Conservation (phyloP, 2,329 filamentous ascomycete species). For the Scedosporium apiospermum region DNA sequence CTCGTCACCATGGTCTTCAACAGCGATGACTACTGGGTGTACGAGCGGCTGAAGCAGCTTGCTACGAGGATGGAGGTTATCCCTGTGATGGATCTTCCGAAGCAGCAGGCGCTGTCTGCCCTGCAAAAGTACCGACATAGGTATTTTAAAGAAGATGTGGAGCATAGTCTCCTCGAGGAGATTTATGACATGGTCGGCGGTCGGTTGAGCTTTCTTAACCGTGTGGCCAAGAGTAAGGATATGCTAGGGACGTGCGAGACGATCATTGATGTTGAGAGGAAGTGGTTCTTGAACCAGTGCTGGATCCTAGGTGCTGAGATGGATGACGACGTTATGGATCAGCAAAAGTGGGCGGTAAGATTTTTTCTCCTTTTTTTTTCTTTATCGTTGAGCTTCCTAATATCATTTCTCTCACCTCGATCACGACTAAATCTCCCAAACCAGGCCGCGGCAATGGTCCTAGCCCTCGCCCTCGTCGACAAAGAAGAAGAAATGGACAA, state of each 20-base stretch:
- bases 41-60: slow-evolving; percentile 85
- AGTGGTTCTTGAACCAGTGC: slow-evolving; percentile 70
- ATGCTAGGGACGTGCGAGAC: slow-evolving; percentile 70
- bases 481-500: slow-evolving; percentile 57
- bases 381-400: neutral
- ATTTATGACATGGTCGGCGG: slow-evolving; percentile 85
- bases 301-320: slow-evolving; percentile 64
- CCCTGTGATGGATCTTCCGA: slow-evolving; percentile 73
- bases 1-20: slow-evolving; percentile 92
- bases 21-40: slow-evolving; percentile 97
- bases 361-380: neutral
- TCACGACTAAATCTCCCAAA: slow-evolving; percentile 3
- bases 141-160: slow-evolving; percentile 58
- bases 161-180: slow-evolving; percentile 51
- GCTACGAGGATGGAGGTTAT: slow-evolving; percentile 93
- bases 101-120: slow-evolving; percentile 65
- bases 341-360: slow-evolving; percentile 87
- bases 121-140: slow-evolving; percentile 70
- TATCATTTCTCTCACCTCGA: neutral
- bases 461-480: slow-evolving; percentile 86
- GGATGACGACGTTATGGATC: slow-evolving; percentile 98
- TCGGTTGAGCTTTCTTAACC: slow-evolving; percentile 76
- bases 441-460: slow-evolving; percentile 82
- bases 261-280: slow-evolving; percentile 60
- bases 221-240: slow-evolving; percentile 76